Conservation (phyloP, 2,329 filamentous ascomycete species). For the Tothia fuscella region DNA sequence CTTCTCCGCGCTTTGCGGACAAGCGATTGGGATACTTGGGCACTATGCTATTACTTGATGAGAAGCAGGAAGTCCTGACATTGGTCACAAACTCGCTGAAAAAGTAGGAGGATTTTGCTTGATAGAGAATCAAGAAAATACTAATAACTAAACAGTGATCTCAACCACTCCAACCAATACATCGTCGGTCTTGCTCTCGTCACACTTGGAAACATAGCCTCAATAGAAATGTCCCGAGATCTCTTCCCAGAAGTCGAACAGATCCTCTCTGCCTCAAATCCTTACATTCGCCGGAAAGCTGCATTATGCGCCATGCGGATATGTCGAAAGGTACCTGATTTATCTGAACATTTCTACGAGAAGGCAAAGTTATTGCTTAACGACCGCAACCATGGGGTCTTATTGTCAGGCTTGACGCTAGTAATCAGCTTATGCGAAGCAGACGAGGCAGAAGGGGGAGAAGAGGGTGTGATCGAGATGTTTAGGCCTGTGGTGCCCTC, state of each 20-base stretch:
- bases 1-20: slow-evolving; percentile 93
- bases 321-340: slow-evolving; percentile 91
- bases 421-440: slow-evolving; percentile 89
- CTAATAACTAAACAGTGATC: slow-evolving; percentile 49
- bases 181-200: slow-evolving; percentile 93
- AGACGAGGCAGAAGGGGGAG: slow-evolving; percentile 84
- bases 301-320: slow-evolving; percentile 98
- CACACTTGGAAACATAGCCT: slow-evolving; percentile 94
- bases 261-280: slow-evolving; percentile 83
- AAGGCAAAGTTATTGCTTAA: slow-evolving; percentile 80
- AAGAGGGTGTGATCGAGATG: slow-evolving; percentile 78
- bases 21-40: slow-evolving; percentile 92
- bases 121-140: background rate
- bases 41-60: slow-evolving; percentile 89
- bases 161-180: slow-evolving; percentile 96
- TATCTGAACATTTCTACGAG: slow-evolving; percentile 94
- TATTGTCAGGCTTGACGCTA: slow-evolving; percentile 83
- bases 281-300: slow-evolving; percentile 95
- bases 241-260: slow-evolving; percentile 92
- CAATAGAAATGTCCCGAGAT: slow-evolving; percentile 95
- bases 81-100: slow-evolving; percentile 95
- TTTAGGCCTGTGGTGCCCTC: slow-evolving; percentile 78
- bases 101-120: slow-evolving; percentile 53
- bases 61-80: slow-evolving; percentile 96
- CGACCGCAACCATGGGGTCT: slow-evolving; percentile 89